These are phyloP conservation scores for Juncus inflexus DNA, from an alignment of 176 grass and related monocot species.

Conservation along the genomic window DNA sequence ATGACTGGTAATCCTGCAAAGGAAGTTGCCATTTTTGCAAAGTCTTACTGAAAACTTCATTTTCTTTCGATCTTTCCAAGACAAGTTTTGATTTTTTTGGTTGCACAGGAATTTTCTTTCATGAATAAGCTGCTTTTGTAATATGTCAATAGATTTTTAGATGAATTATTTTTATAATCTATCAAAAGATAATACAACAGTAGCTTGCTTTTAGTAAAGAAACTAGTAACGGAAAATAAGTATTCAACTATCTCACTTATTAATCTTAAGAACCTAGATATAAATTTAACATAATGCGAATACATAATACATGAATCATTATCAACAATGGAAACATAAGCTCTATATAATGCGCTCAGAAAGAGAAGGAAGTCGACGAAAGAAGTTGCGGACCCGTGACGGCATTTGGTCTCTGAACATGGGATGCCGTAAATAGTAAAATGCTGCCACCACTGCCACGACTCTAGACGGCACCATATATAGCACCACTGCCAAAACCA, in stretches of 20 bases:
- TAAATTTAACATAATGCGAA: conserved; percentile 7
- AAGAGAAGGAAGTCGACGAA: conserved; percentile 66
- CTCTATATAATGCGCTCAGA: conserved; percentile 68
- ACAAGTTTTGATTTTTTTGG: no score
- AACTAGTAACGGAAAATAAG: no score
- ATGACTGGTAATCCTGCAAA: conserved; percentile 85
- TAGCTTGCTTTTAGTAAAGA: no score
- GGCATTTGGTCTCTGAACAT: conserved; percentile 77
- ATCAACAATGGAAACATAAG: background rate
- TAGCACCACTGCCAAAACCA: conserved; percentile 43
- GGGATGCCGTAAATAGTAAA: conserved; percentile 75
- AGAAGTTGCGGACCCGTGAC: conserved; percentile 66
- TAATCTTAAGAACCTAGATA: background rate
- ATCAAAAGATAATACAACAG: no score
- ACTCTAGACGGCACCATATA: conserved; percentile 68
- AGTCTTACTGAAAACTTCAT: conserved; percentile 58
- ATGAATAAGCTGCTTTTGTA: no score
- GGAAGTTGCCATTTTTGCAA: conserved; percentile 89
- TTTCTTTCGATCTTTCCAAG: no score
- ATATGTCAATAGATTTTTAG: no score
- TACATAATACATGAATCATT: conserved; percentile 2
- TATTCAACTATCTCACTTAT: no score
- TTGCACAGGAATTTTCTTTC: no score
- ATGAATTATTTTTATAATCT: no score
- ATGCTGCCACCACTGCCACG: conserved; percentile 39